Conservation (phyloP, 495 filamentous ascomycete species). For the Chlorociboria aeruginascens region DNA sequence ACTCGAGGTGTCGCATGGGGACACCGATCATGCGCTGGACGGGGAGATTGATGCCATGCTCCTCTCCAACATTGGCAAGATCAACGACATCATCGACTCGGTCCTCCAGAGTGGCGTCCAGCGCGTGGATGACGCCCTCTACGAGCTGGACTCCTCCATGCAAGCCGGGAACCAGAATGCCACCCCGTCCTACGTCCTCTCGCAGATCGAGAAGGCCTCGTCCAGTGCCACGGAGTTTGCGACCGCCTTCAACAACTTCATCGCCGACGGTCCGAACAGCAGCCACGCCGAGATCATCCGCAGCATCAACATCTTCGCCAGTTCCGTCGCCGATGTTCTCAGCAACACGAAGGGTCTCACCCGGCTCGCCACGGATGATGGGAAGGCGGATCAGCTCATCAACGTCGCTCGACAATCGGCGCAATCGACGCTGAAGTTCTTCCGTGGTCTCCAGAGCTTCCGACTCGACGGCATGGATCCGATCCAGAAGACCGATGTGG, state of each 20-base stretch:
- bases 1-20: slow-evolving; percentile 53
- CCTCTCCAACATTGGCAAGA: slow-evolving; percentile 73
- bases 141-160: slow-evolving; percentile 95
- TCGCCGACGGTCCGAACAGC: slow-evolving; percentile 91
- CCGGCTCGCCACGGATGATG: slow-evolving; percentile 89
- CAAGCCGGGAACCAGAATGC: slow-evolving; percentile 98
- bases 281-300: slow-evolving; percentile 86
- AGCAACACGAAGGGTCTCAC: slow-evolving; percentile 93
- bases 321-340: slow-evolving; percentile 85
- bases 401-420: slow-evolving; percentile 75
- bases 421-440: slow-evolving; percentile 83
- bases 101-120: slow-evolving; percentile 89
- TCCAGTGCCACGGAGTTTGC: slow-evolving; percentile 91
- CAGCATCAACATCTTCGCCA: slow-evolving; percentile 77
- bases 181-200: slow-evolving; percentile 88
- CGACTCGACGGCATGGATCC: slow-evolving; percentile 79
- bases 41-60: slow-evolving; percentile 83
- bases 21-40: slow-evolving; percentile 72
- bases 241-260: slow-evolving; percentile 94
- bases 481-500: slow-evolving; percentile 82
- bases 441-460: slow-evolving; percentile 89
- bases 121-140: slow-evolving; percentile 90
- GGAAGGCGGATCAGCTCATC: slow-evolving; percentile 75
- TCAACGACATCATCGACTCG: slow-evolving; percentile 96
- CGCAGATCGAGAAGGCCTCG: slow-evolving; percentile 95